A percentile compares a stretch with the other conserved stretches of the same genome.
These are phyloP conservation scores for Periconia sp. DNA, from an alignment of 2,329 filamentous ascomycete genomes.

Conservation along the genomic window DNA sequence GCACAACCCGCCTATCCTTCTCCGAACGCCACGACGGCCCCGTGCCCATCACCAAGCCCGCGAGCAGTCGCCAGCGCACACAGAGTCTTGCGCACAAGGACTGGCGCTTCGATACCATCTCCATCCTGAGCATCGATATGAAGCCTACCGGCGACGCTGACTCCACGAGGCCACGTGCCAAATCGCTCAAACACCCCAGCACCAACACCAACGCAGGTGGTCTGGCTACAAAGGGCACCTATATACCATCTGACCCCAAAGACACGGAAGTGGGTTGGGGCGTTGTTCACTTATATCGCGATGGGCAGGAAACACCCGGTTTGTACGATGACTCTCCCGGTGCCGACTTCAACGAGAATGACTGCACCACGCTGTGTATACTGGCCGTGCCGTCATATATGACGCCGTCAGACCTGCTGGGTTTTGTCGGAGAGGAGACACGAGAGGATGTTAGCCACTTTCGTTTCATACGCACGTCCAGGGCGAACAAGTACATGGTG, in stretches of 20 bases:
- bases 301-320: conserved; percentile 71
- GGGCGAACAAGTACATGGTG: conserved; percentile 90
- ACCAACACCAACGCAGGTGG: conserved; percentile 46
- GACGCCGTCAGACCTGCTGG: conserved; percentile 85
- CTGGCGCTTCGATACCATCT: conserved; percentile 79
- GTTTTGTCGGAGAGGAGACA: conserved; percentile 87
- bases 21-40: conserved; percentile 40
- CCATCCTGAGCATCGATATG: conserved; percentile 81
- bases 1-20: conserved; percentile 31
- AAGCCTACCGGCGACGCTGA: conserved; percentile 38
- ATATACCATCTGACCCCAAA: conserved; percentile 67
- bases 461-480: conserved; percentile 86
- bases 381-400: conserved; percentile 94
- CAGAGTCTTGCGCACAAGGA: conserved; percentile 55
- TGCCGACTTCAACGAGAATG: conserved; percentile 52
- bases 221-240: conserved; percentile 80
- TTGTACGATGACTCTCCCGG: conserved; percentile 54
- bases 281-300: conserved; percentile 89
- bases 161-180: conserved; percentile 34
- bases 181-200: conserved; percentile 45
- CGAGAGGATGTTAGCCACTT: conserved; percentile 88
- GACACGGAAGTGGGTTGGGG: conserved; percentile 86
- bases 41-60: conserved; percentile 37
- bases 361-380: conserved; percentile 88
- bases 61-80: conserved; percentile 18